phyloP scores from a whole-genome alignment of 768 basidiomycete species.

The Tulasnella sp. region DNA sequence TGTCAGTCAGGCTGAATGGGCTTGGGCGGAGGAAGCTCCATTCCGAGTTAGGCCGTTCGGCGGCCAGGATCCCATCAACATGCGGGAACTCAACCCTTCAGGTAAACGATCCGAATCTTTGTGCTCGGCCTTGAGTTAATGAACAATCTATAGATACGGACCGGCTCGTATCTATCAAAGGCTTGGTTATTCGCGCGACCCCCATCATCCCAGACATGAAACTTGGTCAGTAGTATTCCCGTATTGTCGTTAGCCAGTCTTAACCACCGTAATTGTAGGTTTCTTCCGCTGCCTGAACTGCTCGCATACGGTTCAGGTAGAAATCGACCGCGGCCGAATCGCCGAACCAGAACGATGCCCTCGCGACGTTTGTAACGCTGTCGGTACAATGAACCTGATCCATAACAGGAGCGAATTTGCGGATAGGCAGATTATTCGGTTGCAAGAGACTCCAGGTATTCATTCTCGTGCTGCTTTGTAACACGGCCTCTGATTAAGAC shows the following conservation, averaged over 20 bases:
- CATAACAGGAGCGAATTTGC: constrained; percentile 98
- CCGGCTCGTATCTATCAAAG: constrained; percentile 93
- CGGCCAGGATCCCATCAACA: constrained; percentile 67
- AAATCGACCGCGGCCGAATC: constrained; percentile 97
- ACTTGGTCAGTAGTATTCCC: constrained; percentile 41
- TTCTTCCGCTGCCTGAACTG: constrained; percentile 98
- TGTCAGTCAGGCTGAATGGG: constrained; percentile 64
- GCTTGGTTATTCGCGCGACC: constrained; percentile 94
- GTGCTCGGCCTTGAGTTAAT: not conserved
- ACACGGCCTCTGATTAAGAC: not conserved
- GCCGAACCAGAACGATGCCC: constrained; percentile 89
- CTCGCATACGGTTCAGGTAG: constrained; percentile 93
- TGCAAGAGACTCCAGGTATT: constrained; percentile 84
- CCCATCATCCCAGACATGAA: constrained; percentile 99
- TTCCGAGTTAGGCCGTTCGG: constrained; percentile 77
- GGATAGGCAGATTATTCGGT: constrained; percentile 88
- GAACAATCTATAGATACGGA: constrained; percentile 71
- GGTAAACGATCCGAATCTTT: constrained; percentile 49
- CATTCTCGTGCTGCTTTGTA: constrained; percentile 20
- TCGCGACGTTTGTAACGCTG: constrained; percentile 82
- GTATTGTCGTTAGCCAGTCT: not conserved
- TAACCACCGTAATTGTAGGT: constrained; percentile 46
- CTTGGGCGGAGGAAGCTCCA: constrained; percentile 48
- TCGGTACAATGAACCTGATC: constrained; percentile 89
- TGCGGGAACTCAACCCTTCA: constrained; percentile 91